Evolutionary conservation across 2,329 filamentous ascomycete genomes (phyloP).

Genomic region (Alternaria viburni): DNA sequence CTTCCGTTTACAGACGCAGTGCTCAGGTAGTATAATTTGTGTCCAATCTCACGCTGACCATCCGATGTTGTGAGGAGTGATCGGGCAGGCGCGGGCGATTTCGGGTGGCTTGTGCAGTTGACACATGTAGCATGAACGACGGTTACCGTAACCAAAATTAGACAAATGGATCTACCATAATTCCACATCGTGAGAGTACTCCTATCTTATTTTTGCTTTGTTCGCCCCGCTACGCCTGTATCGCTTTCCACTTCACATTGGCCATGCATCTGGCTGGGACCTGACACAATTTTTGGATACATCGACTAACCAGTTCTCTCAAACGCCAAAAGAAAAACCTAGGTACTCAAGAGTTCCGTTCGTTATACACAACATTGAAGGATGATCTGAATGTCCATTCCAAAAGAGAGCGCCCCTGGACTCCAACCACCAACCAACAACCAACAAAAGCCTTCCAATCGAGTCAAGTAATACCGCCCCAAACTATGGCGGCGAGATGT

Average conservation of each 20-base stretch:
- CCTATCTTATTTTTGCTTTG: not conserved
- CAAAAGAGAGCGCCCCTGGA: not conserved
- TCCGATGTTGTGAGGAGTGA: not conserved
- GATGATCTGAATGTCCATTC: no score
- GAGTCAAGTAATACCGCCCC: not conserved
- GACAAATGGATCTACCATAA: not conserved
- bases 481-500: conserved; percentile 4
- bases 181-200: not conserved
- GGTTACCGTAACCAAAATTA: conserved; percentile 7
- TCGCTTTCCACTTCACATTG: not conserved
- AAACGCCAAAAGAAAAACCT: not conserved
- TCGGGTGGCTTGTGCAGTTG: not conserved
- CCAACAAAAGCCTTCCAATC: not conserved
- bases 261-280: not conserved
- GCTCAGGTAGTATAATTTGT: not conserved
- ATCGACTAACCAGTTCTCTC: not conserved
- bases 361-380: not conserved
- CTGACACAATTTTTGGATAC: not conserved
- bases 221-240: not conserved
- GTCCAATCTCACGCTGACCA: not conserved
- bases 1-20: not conserved
- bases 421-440: not conserved
- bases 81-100: conserved; percentile 1
- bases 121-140: not conserved
- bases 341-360: not conserved